Evolutionary conservation across 768 basidiomycete species (phyloP).

Genomic region (Crassisporium funariophilum): DNA sequence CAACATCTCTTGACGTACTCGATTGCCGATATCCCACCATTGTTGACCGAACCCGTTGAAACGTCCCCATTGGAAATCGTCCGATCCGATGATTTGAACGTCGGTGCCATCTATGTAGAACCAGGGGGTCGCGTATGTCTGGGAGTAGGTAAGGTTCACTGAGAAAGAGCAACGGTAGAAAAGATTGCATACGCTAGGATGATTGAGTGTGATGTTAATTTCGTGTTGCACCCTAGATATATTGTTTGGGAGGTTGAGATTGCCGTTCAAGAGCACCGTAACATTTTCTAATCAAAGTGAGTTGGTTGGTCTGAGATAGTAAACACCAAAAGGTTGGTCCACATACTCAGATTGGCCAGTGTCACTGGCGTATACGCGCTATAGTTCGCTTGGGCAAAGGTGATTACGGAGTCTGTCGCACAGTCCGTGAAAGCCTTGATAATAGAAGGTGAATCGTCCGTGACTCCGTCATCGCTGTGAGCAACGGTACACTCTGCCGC

Average conservation of each 20-base stretch:
- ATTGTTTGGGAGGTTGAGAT: constrained; percentile 45
- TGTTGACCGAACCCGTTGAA: constrained; percentile 52
- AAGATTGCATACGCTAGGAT: constrained; percentile 33
- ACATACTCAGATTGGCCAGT: constrained; percentile 32
- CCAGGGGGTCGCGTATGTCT: constrained; percentile 48
- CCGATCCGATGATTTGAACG: constrained; percentile 42
- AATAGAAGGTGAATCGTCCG: constrained; percentile 38
- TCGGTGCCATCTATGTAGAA: constrained; percentile 45
- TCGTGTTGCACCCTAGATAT: constrained; percentile 42
- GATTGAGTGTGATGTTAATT: constrained; percentile 39
- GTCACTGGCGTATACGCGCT: constrained; percentile 39
- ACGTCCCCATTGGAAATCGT: constrained; percentile 40
- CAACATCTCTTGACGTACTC: constrained; percentile 26
- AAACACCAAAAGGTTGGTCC: too few species aligned
- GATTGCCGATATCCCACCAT: constrained; percentile 50
- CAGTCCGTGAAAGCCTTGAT: constrained; percentile 38
- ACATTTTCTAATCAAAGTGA: constrained; percentile 34
- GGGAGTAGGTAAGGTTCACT: neutral
- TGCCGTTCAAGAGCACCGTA: constrained; percentile 43
- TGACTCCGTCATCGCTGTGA: constrained; percentile 24
- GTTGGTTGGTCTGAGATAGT: neutral
- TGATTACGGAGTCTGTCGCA: constrained; percentile 33
- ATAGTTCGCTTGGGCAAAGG: constrained; percentile 36
- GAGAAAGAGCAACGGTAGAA: neutral
- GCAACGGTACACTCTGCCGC: constrained; percentile 28